These are phyloP conservation scores for Hyaloscypha finlandica DNA, from an alignment of 495 filamentous ascomycete genomes.

Conservation along the genomic window DNA sequence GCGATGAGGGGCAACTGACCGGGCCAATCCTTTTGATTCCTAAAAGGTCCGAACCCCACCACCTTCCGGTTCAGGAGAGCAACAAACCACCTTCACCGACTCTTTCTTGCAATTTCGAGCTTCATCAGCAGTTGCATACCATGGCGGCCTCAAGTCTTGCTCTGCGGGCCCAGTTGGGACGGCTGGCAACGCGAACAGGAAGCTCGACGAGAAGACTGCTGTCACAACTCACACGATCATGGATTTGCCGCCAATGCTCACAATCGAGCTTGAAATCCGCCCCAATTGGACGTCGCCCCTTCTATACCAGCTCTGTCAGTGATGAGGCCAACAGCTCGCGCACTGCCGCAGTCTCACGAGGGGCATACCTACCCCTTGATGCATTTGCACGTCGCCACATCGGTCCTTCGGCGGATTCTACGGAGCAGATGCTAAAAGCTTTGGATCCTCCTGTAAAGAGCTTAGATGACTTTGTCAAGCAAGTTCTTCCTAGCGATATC, in stretches of 20 bases:
- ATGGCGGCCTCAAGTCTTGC: constrained; percentile 29
- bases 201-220: not conserved
- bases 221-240: constrained; percentile 25
- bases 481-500: constrained; percentile 84
- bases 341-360: constrained; percentile 5
- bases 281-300: constrained; percentile 23
- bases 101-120: constrained; percentile 14
- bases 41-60: constrained; percentile 23
- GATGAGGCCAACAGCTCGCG: constrained; percentile 26
- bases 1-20: constrained; percentile 12
- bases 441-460: constrained; percentile 73
- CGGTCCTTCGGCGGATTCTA: constrained; percentile 76
- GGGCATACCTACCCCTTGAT: constrained; percentile 39
- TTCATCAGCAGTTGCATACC: not conserved
- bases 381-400: constrained; percentile 91
- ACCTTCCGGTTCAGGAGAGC: constrained; percentile 1
- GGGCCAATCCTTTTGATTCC: constrained; percentile 5
- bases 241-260: constrained; percentile 16
- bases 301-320: constrained; percentile 30
- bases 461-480: constrained; percentile 84
- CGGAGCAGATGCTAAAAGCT: constrained; percentile 76
- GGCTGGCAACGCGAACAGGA: constrained; percentile 11
- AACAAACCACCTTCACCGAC: constrained; percentile 21
- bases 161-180: constrained; percentile 22
- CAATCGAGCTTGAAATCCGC: not conserved